Conservation (phyloP, 1,139 yeast species). For the Lodderomyces pseudojiufengensis region DNA sequence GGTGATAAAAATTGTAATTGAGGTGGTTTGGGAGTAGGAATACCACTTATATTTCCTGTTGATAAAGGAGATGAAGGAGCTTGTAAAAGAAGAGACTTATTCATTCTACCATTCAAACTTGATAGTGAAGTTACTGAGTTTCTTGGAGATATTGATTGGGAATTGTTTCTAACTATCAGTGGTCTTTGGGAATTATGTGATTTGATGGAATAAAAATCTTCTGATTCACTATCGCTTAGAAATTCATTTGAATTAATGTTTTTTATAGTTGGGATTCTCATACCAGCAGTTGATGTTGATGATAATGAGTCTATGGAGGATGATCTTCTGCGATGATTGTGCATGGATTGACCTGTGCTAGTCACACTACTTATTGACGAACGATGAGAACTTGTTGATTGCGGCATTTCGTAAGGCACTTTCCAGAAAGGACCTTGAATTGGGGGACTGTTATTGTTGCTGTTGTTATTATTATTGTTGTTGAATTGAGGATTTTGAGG, state of each 20-base stretch:
- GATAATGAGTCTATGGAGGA: conserved; percentile 17
- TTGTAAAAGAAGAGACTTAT: conserved; percentile 20
- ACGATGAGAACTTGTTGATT: conserved; percentile 22
- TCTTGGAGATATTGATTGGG: conserved; percentile 41
- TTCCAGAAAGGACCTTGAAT: conserved; percentile 50
- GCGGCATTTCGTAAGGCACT: conserved; percentile 50
- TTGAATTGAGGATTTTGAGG: conserved; percentile 16
- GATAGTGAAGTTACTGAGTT: conserved; percentile 43
- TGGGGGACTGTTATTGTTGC: conserved; percentile 27
- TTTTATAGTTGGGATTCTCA: conserved; percentile 29
- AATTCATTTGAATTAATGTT: conserved; percentile 23
- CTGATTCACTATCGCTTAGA: conserved; percentile 35
- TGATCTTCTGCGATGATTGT: conserved; percentile 10
- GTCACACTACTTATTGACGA: conserved; percentile 27
- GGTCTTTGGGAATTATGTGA: conserved; percentile 33
- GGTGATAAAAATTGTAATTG: conserved; percentile 8
- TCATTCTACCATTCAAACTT: conserved; percentile 44
- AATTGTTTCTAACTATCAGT: conserved; percentile 17
- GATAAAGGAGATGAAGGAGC: conserved; percentile 7
- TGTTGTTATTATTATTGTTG: conserved; percentile 10
- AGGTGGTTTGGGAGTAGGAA: conserved; percentile 4
- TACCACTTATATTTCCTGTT: conserved; percentile 7
- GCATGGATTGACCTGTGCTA: conserved; percentile 9
- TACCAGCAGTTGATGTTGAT: conserved; percentile 30
- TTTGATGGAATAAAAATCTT: conserved; percentile 35